Conservation (phyloP, 495 filamentous ascomycete genomes). For the Mytilinidion resinicola region DNA sequence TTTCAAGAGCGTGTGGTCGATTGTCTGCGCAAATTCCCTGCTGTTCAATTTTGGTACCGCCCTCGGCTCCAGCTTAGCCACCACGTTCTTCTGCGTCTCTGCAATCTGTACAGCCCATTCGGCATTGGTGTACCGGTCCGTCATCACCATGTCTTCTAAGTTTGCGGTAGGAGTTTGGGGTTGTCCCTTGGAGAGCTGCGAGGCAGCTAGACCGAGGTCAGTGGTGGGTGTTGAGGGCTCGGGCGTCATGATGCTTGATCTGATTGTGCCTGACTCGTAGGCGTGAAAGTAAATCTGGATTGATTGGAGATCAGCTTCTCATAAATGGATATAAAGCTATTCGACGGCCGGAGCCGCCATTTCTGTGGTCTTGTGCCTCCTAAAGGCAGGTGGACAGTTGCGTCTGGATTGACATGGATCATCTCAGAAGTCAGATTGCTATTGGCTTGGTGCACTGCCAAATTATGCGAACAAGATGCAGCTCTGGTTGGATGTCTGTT, state of each 20-base stretch:
- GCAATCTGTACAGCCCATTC: slow-evolving; percentile 34
- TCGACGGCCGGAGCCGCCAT: too few relatives aligned
- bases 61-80: slow-evolving; percentile 5
- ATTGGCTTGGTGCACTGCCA: background rate
- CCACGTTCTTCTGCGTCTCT: slow-evolving; percentile 23
- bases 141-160: slow-evolving; percentile 21
- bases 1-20: slow-evolving; percentile 63
- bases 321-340: too few relatives aligned
- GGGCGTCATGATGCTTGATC: background rate
- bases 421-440: background rate
- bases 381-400: slow-evolving; percentile 1
- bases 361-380: background rate
- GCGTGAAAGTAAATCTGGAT: too few relatives aligned
- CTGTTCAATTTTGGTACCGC: slow-evolving; percentile 7
- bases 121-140: slow-evolving; percentile 33
- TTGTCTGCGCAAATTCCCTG: slow-evolving; percentile 31
- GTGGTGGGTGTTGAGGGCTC: background rate
- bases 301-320: too few relatives aligned
- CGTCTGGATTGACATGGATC: background rate
- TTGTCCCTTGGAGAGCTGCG: background rate
- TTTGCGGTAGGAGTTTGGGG: background rate
- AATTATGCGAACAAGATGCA: background rate
- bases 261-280: too few relatives aligned
- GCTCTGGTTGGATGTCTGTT: too few relatives aligned
- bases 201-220: background rate